phyloP scores from a whole-genome alignment of 2,329 filamentous ascomycete genomes.

The Cladosporium cucumerinum region DNA sequence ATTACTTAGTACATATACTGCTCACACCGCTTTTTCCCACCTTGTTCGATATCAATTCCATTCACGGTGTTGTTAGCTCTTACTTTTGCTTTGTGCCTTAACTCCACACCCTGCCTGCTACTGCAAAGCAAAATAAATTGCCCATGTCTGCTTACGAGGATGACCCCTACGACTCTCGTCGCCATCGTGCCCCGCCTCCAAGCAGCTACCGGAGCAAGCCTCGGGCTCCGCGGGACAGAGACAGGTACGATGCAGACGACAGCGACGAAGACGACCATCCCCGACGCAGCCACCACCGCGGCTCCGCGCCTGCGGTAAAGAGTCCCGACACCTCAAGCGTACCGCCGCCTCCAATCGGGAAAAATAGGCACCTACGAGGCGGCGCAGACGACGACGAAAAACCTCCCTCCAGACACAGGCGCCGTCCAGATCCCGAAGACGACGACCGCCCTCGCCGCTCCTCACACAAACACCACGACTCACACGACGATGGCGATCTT shows the following conservation, averaged over 20 bases:
- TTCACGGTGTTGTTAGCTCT: background rate
- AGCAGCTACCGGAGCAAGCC: background rate
- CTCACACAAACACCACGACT: slow-evolving; percentile 4
- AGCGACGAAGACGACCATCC: slow-evolving; percentile 12
- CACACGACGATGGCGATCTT: slow-evolving; percentile 1
- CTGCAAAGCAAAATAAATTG: slow-evolving; percentile 11
- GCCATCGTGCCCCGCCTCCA: slow-evolving; percentile 8
- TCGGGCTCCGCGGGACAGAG: background rate
- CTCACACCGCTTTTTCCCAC: background rate
- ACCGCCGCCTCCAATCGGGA: slow-evolving; percentile 13
- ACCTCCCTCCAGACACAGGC: slow-evolving; percentile 8
- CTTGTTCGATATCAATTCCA: background rate
- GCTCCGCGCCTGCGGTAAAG: slow-evolving; percentile 8
- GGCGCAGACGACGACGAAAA: slow-evolving; percentile 15
- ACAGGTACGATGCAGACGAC: slow-evolving; percentile 16
- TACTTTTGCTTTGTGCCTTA: background rate
- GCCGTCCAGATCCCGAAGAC: slow-evolving; percentile 8
- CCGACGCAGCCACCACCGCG: slow-evolving; percentile 8
- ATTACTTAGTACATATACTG: slow-evolving; percentile 6
- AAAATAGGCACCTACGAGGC: slow-evolving; percentile 4
- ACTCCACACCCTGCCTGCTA: background rate
- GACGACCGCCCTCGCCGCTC: slow-evolving; percentile 13
- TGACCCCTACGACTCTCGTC: slow-evolving; percentile 12
- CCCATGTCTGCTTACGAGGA: slow-evolving; percentile 13
- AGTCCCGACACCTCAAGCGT: slow-evolving; percentile 11